Evolutionary conservation across 2,329 filamentous ascomycete genomes (phyloP), one percentile per base, ranked within the genome.

Genomic region (Amauroascus verrucosus): DNA sequence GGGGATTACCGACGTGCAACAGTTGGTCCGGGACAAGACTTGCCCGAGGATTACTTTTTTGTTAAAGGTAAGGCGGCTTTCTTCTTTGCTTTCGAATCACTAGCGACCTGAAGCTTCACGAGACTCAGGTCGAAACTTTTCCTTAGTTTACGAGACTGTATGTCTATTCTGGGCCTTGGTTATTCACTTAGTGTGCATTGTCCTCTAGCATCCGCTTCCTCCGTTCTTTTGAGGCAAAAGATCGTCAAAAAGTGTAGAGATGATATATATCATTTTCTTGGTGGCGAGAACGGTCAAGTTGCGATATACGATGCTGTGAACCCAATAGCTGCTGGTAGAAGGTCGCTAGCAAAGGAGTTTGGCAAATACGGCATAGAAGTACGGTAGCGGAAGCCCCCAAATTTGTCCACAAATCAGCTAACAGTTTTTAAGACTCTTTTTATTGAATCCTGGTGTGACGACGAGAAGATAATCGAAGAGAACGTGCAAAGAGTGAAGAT

Each of bases 231-330:
- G 48, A 83, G 93, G 32, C 93, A 97, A 69, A 96, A 96, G 75
- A 98, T 98, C 51, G 77, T 98, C 18, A 95, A 96, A 72, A 95
- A 94, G 67, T 98, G 93, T 62, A 83, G 93, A 55, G 90, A 97
- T 66, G 93, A 98, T 64, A 96, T 98, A 54, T 95, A 96, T 65
- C 84, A 86, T 53, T 98, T 95, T 77, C 75, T 98, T 43, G 94
- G 97, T 64, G 86, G 96, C 61, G 93, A 97, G 65, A 97, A 97
- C 62, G 93, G 93, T 11, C 93, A 98, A 66, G 91, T 98, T 53
- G 93, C 93, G 53, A 97, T 98, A 56, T 98, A 97, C 67, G 93
- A 98, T 70, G 93, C 94, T 26, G 94, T 98, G 16, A 98, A 98
- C 63, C 90, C 91, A 3, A 84, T 93, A 18, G 83, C 88, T 18